These are phyloP conservation scores for Dittrichia graveolens DNA, from an alignment of 129 eudicot genomes.

Conservation along the genomic window DNA sequence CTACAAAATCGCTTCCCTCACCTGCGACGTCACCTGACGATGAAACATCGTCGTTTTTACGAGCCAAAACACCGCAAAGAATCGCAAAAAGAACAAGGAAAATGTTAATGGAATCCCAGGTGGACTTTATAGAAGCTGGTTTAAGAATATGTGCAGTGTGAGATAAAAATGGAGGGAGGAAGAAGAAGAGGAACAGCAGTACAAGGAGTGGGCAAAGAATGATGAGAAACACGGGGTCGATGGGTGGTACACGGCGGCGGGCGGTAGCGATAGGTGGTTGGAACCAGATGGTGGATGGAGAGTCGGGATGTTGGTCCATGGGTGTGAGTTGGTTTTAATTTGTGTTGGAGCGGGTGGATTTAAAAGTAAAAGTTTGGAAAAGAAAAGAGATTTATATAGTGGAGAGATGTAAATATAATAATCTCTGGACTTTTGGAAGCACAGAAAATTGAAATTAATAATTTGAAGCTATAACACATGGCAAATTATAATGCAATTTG, in stretches of 20 bases:
- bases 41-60: slow-evolving; percentile 54
- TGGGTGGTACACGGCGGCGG: slow-evolving; percentile 47
- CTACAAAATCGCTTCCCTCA: slow-evolving; percentile 15
- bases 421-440: neutral
- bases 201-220: slow-evolving; percentile 52
- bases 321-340: slow-evolving; percentile 15
- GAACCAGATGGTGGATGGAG: slow-evolving; percentile 52
- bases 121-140: slow-evolving; percentile 53
- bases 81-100: slow-evolving; percentile 63
- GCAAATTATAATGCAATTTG: slow-evolving; percentile 16
- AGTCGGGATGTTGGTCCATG: slow-evolving; percentile 68
- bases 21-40: neutral
- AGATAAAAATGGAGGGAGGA: slow-evolving; percentile 54
- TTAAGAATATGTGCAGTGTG: slow-evolving; percentile 51
- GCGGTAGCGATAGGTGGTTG: slow-evolving; percentile 36
- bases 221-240: slow-evolving; percentile 65
- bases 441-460: neutral
- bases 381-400: slow-evolving; percentile 18
- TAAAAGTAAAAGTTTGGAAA: slow-evolving; percentile 16
- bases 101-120: slow-evolving; percentile 74
- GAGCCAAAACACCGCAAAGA: slow-evolving; percentile 73
- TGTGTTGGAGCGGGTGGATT: neutral
- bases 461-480: slow-evolving; percentile 30
- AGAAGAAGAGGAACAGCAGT: slow-evolving; percentile 43
- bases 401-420: neutral